These are phyloP conservation scores for Copromyces sp. DNA, from an alignment of 495 filamentous ascomycete genomes.

Conservation along the genomic window DNA sequence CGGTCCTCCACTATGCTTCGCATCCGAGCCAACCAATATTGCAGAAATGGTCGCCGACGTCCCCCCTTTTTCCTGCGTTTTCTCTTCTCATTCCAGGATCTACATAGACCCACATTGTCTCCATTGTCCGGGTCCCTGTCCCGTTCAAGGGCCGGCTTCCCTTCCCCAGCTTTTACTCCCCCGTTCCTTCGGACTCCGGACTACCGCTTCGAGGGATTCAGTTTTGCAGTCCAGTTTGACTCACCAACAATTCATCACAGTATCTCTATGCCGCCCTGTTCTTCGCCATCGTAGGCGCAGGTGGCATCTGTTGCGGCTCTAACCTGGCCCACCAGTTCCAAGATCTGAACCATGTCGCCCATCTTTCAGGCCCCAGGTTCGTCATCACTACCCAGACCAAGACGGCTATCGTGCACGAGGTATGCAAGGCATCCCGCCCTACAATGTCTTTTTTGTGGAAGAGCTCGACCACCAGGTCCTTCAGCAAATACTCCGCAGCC, in stretches of 20 bases:
- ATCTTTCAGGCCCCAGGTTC: not conserved
- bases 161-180: not conserved
- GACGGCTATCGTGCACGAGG: not conserved
- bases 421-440: not conserved
- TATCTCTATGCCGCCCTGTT: slow-evolving; percentile 4
- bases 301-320: slow-evolving; percentile 2
- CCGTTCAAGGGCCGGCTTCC: not conserved
- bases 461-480: not conserved
- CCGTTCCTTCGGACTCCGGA: not conserved
- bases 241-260: not conserved
- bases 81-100: not conserved
- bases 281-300: slow-evolving; percentile 5
- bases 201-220: not conserved
- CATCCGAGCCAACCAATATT: not conserved
- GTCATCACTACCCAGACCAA: slow-evolving; percentile 3
- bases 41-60: not conserved
- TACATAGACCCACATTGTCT: not conserved
- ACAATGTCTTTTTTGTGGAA: not conserved
- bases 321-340: slow-evolving; percentile 3
- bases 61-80: not conserved
- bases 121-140: not conserved
- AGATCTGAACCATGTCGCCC: slow-evolving; percentile 1
- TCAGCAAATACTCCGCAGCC: not conserved
- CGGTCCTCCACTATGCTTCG: not conserved
- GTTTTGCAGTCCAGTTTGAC: not conserved